Percentiles rank a stretch among this genome's conserved stretches.
Conservation (phyloP, 78 protist genomes). For the Cavenderia fasciculata region DNA sequence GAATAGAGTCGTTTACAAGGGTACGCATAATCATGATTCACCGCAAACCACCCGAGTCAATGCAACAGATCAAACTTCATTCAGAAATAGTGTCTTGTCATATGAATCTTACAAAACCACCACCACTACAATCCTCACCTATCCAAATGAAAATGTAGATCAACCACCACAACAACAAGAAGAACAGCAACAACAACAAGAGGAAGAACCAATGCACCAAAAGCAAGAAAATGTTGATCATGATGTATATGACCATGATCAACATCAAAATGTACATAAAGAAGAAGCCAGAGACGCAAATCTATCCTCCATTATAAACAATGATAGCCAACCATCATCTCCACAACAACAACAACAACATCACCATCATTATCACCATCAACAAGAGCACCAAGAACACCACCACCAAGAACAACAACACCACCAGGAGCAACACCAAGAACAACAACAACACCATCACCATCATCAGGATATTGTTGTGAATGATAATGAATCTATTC, state of each 20-base stretch:
- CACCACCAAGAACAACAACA: neutral
- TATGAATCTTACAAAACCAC: too few species aligned
- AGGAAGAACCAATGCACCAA: too few species aligned
- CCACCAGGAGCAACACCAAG: slow-evolving; percentile 5
- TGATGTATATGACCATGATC: too few species aligned
- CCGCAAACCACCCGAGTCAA: slow-evolving; percentile 56
- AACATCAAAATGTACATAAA: too few species aligned
- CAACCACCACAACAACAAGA: too few species aligned
- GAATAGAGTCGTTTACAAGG: slow-evolving; percentile 17
- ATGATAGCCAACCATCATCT: neutral
- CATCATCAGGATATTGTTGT: too few species aligned
- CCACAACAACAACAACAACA: neutral
- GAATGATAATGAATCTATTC: too few species aligned
- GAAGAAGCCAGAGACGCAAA: too few species aligned
- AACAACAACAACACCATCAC: slow-evolving; percentile 1
- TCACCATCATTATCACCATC: neutral
- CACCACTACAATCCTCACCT: neutral
- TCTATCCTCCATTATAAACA: too few species aligned
- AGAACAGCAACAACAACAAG: too few species aligned
- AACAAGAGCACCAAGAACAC: neutral
- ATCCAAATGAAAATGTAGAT: neutral
- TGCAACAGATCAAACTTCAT: slow-evolving; percentile 52
- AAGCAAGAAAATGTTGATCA: too few species aligned
- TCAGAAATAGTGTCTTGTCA: slow-evolving; percentile 41
- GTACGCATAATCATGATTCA: slow-evolving; percentile 58